Evolutionary conservation across 148 eudicot species (phyloP).

Genomic region (Linanthus parryae): DNA sequence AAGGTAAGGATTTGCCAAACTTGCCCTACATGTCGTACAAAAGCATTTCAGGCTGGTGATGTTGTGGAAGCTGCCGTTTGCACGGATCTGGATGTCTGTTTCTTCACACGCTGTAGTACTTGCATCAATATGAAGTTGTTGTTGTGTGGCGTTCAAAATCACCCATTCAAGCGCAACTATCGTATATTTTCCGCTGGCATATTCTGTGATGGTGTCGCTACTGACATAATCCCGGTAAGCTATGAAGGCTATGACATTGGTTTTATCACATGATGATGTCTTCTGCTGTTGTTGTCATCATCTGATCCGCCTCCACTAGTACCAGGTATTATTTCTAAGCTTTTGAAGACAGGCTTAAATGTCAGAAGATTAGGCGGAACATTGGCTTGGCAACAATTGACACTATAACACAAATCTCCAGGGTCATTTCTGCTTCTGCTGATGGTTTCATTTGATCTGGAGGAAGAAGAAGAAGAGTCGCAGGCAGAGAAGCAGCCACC

Average conservation of each 20-base stretch:
- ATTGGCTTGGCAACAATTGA: neutral
- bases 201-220: neutral
- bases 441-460: too few relatives aligned
- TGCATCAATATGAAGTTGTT: neutral
- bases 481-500: neutral
- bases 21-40: neutral
- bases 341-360: neutral
- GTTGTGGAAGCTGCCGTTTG: neutral
- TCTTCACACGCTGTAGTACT: neutral
- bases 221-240: neutral
- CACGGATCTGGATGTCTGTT: neutral
- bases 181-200: neutral
- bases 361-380: neutral
- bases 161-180: neutral
- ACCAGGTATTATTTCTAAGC: too few relatives aligned
- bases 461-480: neutral
- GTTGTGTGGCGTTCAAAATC: neutral
- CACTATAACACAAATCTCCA: neutral
- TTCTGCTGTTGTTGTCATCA: too few relatives aligned
- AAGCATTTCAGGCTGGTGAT: neutral
- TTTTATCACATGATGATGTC: too few relatives aligned
- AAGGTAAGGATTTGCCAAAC: slow-evolving; percentile 6
- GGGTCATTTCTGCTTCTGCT: too few relatives aligned
- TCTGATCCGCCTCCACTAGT: too few relatives aligned
- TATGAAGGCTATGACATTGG: too few relatives aligned